Percentiles rank a stretch among this genome's conserved stretches.
phyloP scores from a whole-genome alignment of 2,329 filamentous ascomycete species.

The Epichloe coenophiala region DNA sequence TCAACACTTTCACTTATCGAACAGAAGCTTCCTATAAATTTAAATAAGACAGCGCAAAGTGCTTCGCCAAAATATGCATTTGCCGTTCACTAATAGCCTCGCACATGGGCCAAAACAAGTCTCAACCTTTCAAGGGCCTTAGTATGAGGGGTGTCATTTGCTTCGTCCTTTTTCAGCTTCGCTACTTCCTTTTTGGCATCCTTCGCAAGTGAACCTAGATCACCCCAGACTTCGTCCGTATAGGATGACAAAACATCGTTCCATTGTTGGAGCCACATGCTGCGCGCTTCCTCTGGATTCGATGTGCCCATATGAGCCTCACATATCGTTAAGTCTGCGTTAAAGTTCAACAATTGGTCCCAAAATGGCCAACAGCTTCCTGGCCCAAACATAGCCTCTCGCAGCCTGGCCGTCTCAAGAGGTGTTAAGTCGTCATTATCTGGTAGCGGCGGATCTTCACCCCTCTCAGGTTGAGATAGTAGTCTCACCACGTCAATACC shows the following conservation, averaged over 20 bases:
- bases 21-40: no score
- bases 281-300: conserved; percentile 24
- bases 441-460: conserved; percentile 11
- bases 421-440: conserved; percentile 13
- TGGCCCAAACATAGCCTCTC: conserved; percentile 23
- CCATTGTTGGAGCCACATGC: conserved; percentile 42
- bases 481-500: conserved; percentile 22
- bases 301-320: conserved; percentile 24
- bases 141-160: conserved; percentile 8
- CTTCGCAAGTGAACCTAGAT: conserved; percentile 39
- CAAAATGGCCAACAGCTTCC: conserved; percentile 15
- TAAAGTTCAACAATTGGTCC: conserved; percentile 37
- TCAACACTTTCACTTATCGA: no score
- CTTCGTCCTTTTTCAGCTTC: conserved; percentile 16
- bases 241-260: conserved; percentile 41
- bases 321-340: conserved; percentile 25
- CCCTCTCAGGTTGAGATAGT: conserved; percentile 16
- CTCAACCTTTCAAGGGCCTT: conserved; percentile 22
- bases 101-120: conserved; percentile 24
- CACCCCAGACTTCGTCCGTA: conserved; percentile 57
- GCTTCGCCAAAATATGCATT: no score
- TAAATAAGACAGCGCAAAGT: no score
- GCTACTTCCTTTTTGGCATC: conserved; percentile 44
- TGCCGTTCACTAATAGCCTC: conserved; percentile 12
- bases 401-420: conserved; percentile 20